Evolutionary conservation across 441 rosid genomes (phyloP), one percentile per base, ranked within the genome.

Genomic region (Gossypium aridum): DNA sequence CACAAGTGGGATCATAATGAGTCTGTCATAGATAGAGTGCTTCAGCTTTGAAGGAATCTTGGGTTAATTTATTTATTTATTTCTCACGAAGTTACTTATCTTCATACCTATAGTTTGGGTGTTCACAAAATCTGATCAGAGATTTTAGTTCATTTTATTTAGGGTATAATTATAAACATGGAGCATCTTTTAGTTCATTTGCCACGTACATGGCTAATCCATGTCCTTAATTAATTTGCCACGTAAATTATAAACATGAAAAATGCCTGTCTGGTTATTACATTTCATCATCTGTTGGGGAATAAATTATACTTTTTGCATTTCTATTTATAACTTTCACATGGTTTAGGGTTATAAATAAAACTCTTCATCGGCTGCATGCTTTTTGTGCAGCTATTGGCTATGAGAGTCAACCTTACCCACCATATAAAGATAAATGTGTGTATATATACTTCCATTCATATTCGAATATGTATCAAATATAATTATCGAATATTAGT

Each of bases 1-100:
- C 8, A 71, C 63, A 79, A 77, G 78, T 77, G 61, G 74, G 62
- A 51, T 67, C 62, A 2, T 20, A 20, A 10, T 19, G 54, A 20
- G 71, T 47, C 14, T 22, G 34, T 25, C 43, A 49, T 47, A 12
- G 12, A 4, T 25, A 49, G 25, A 2, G 39, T 10, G 69, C 43
- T 68, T 49, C 20, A 25, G 57, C 71, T 66, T 45, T 66, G 16
- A 6, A 12, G 59, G 59, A 54, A 54, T 54, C 34, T 28, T 28
- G 34, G 34, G 34, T 28, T 28, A 28, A 4, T 28, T 28, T 4
- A 4, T 6, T 65, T 43, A 7, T 19, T 65, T 43, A 65, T 65
- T 65, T 65, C 70, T 43, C 28, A 65, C 17, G 17, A 67, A 47
- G 39, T 47, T 47, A 23, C 34, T 23, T 2, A 20, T 65, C n/a